Percentiles rank a stretch among this genome's conserved stretches.
These are phyloP conservation scores for Eucalyptus camaldulensis DNA, from an alignment of 345 rosid genomes.

Conservation along the genomic window DNA sequence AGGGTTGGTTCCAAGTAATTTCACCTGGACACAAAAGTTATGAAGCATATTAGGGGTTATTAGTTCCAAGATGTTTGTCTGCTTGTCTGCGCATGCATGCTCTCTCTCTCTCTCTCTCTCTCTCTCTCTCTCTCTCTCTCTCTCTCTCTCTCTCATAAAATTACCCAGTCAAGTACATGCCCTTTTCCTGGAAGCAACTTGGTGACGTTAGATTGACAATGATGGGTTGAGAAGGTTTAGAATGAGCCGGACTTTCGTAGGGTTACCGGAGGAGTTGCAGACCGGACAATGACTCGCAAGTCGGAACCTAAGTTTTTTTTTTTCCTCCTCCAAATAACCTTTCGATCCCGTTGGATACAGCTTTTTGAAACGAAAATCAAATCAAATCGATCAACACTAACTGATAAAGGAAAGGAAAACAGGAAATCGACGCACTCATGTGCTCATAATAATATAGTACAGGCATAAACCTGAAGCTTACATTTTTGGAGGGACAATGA, in stretches of 20 bases:
- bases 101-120: background rate
- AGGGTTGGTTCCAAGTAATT: background rate
- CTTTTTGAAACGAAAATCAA: background rate
- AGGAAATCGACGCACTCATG: background rate
- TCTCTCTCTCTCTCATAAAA: background rate
- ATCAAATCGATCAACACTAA: background rate
- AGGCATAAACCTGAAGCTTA: background rate
- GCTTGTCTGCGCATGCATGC: background rate
- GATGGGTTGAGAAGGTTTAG: background rate
- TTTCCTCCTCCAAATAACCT: background rate
- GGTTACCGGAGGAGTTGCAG: background rate
- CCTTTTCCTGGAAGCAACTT: background rate
- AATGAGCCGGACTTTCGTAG: background rate
- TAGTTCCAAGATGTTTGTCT: background rate
- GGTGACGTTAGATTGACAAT: background rate
- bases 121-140: background rate
- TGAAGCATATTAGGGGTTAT: background rate
- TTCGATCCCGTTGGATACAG: background rate
- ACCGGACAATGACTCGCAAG: background rate
- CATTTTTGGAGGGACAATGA: background rate
- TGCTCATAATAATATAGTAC: background rate
- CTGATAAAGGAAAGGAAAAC: background rate
- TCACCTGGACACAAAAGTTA: background rate
- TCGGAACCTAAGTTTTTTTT: background rate
- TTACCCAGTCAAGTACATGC: background rate